phyloP scores from a whole-genome alignment of 1,284 basidiomycete genomes.

The Puccinia polysora region DNA sequence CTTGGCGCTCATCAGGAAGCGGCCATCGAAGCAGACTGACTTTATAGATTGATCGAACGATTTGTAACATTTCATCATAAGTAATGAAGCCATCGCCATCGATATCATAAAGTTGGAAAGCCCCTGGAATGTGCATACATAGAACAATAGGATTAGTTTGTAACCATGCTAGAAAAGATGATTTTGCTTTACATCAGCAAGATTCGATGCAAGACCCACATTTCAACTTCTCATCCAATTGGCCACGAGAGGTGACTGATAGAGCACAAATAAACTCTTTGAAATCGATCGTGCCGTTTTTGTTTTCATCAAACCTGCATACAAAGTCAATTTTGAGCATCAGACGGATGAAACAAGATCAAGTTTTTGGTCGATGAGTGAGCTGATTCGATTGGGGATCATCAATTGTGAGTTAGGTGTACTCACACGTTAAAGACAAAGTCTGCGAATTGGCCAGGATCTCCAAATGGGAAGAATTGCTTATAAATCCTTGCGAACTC shows the following conservation, averaged over 20 bases:
- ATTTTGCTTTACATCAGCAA: neutral
- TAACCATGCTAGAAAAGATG: too few species aligned
- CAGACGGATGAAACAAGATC: too few species aligned
- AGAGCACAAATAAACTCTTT: constrained; percentile 96
- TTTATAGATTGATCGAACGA: constrained; percentile 93
- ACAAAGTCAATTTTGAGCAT: too few species aligned
- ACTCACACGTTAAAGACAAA: constrained; percentile 79
- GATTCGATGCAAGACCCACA: constrained; percentile 61
- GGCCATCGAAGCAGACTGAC: neutral
- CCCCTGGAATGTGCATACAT: constrained; percentile 64
- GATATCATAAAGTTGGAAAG: constrained; percentile 98
- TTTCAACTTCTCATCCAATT: constrained; percentile 95
- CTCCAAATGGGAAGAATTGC: constrained; percentile 81
- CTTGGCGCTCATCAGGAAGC: too few species aligned
- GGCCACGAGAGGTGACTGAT: constrained; percentile 85
- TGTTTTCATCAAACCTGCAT: constrained; percentile 43
- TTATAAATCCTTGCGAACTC: constrained; percentile 99
- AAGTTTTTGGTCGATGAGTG: too few species aligned
- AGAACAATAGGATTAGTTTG: constrained; percentile 44
- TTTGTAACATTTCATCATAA: constrained; percentile 97
- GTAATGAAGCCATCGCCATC: constrained; percentile 95
- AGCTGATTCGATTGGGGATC: too few species aligned
- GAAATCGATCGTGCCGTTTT: constrained; percentile 52
- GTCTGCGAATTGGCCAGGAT: constrained; percentile 93
- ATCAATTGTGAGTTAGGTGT: neutral